A percentile compares a stretch with the other conserved stretches of the same genome.
These are phyloP conservation scores for Verbena officinalis DNA, from an alignment of 257 asterid species.

Conservation along the genomic window DNA sequence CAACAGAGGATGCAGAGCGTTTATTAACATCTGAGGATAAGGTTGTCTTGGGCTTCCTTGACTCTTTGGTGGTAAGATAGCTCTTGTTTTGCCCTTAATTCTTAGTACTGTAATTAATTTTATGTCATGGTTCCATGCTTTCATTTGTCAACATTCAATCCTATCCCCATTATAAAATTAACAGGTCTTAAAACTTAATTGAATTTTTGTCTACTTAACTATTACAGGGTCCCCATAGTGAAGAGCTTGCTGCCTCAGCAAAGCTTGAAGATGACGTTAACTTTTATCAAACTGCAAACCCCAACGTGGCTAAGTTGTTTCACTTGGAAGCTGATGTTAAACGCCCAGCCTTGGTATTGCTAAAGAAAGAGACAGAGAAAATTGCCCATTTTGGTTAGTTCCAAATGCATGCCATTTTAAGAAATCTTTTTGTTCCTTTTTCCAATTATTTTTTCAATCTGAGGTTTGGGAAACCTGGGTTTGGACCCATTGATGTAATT, in stretches of 20 bases:
- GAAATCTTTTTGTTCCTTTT: no score
- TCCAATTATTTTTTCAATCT: no score
- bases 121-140: not conserved
- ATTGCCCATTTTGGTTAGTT: conserved; percentile 72
- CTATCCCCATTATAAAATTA: conserved; percentile 17
- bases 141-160: conserved; percentile 4
- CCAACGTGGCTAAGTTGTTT: conserved; percentile 82
- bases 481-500: no score
- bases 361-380: conserved; percentile 86
- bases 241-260: conserved; percentile 80
- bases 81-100: conserved; percentile 18
- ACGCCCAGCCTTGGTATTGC: conserved; percentile 83
- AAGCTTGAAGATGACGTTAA: conserved; percentile 79
- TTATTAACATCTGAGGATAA: conserved; percentile 60
- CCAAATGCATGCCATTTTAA: conserved; percentile 4
- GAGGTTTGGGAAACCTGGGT: no score
- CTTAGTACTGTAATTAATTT: not conserved
- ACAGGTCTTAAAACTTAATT: not conserved
- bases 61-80: conserved; percentile 68
- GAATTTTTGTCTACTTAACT: conserved; percentile 9
- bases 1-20: conserved; percentile 82
- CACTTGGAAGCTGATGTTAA: conserved; percentile 69
- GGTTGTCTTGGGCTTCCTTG: conserved; percentile 78
- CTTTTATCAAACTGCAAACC: conserved; percentile 78
- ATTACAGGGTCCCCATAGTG: conserved; percentile 72